phyloP scores from a whole-genome alignment of 176 grass and related monocot species.

The Rhynchospora tenuis region DNA sequence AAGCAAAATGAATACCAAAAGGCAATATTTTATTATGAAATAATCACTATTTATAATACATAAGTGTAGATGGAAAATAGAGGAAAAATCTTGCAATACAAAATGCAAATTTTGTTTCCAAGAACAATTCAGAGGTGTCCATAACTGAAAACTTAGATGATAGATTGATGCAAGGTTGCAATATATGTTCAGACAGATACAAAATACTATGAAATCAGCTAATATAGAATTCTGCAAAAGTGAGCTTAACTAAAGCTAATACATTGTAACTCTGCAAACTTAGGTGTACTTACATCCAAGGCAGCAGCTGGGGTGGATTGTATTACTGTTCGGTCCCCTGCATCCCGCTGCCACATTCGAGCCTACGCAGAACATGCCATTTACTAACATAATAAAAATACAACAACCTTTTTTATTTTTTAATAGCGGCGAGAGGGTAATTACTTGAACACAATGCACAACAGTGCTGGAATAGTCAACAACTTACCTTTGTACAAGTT shows the following conservation, averaged over 20 bases:
- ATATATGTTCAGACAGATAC: background rate
- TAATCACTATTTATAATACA: background rate
- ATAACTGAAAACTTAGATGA: background rate
- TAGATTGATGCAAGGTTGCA: background rate
- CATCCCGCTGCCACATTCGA: constrained; percentile 90
- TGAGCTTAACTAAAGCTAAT: background rate
- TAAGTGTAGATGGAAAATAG: background rate
- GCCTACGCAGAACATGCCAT: constrained; percentile 34
- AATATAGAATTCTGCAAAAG: background rate
- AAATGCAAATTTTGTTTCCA: background rate
- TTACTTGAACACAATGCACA: constrained; percentile 86
- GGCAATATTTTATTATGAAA: background rate
- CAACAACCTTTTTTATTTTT: background rate
- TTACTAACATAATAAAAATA: constrained; percentile 13
- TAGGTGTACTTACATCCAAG: constrained; percentile 61
- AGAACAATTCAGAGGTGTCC: background rate
- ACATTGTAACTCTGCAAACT: background rate
- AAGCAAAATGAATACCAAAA: background rate
- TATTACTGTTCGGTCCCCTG: constrained; percentile 57
- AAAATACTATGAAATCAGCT: background rate
- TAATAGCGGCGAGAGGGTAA: background rate
- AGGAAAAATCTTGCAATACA: background rate
- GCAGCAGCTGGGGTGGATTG: constrained; percentile 90
- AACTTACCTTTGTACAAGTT: constrained; percentile 78
- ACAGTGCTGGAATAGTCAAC: constrained; percentile 90